Conservation (phyloP, 2,329 filamentous ascomycete species). For the Stagonosporopsis rhizophila region DNA sequence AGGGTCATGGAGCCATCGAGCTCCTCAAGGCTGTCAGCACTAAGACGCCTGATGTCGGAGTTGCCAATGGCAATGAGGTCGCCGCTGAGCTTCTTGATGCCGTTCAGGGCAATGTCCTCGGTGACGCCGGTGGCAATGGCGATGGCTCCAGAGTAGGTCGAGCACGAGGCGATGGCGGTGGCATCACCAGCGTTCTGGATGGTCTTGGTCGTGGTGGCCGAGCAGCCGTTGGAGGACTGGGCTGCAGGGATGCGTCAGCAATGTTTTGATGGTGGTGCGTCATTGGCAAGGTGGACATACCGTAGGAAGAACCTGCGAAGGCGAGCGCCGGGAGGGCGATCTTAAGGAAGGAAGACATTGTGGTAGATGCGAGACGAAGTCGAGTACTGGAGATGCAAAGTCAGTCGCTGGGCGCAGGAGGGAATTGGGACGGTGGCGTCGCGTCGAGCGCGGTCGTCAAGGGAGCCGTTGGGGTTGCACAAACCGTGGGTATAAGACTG, state of each 20-base stretch:
- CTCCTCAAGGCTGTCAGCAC: slow-evolving; percentile 65
- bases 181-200: slow-evolving; percentile 69
- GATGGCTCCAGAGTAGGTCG: slow-evolving; percentile 72
- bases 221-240: slow-evolving; percentile 45
- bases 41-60: slow-evolving; percentile 69
- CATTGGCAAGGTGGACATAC: slow-evolving; percentile 46
- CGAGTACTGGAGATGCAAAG: slow-evolving; percentile 27
- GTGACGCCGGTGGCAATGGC: slow-evolving; percentile 65
- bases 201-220: slow-evolving; percentile 58
- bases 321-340: slow-evolving; percentile 65
- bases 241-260: slow-evolving; percentile 35
- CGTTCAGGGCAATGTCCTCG: slow-evolving; percentile 67
- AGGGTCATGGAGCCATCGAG: slow-evolving; percentile 77
- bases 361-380: slow-evolving; percentile 27
- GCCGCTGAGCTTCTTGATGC: slow-evolving; percentile 66
- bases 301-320: slow-evolving; percentile 59
- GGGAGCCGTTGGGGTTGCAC: slow-evolving; percentile 24
- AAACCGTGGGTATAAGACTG: slow-evolving; percentile 48
- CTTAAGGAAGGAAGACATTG: slow-evolving; percentile 62
- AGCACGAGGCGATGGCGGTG: slow-evolving; percentile 67
- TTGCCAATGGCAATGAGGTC: slow-evolving; percentile 60
- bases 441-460: slow-evolving; percentile 1
- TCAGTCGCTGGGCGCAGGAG: slow-evolving; percentile 16
- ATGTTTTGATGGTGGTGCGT: background rate
- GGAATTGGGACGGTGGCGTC: slow-evolving; percentile 18